These are phyloP conservation scores for Mallotus japonicus DNA, from an alignment of 441 rosid species.

Conservation along the genomic window DNA sequence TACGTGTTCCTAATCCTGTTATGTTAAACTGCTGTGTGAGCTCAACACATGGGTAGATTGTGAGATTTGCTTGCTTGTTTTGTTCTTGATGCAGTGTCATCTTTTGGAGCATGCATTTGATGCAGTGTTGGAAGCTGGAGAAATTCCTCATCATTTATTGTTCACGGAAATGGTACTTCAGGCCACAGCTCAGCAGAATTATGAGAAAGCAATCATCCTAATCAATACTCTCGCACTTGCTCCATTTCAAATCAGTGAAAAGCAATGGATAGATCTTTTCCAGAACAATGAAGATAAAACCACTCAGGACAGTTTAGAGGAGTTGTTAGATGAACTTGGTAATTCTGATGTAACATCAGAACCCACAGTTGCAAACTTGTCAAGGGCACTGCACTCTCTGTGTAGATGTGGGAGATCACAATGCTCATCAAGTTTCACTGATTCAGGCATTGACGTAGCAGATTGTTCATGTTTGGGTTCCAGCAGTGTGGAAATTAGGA, in stretches of 20 bases:
- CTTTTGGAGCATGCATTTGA: conserved; percentile 89
- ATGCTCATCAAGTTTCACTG: conserved; percentile 21
- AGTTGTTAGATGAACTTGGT: conserved; percentile 45
- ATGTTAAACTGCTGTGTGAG: not conserved
- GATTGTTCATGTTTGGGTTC: conserved; percentile 17
- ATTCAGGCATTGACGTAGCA: conserved; percentile 7
- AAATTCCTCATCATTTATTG: conserved; percentile 56
- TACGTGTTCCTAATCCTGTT: not conserved
- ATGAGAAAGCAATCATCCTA: conserved; percentile 57
- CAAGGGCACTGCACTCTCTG: conserved; percentile 47
- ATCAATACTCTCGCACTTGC: conserved; percentile 59
- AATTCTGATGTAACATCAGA: conserved; percentile 49
- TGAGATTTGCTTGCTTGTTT: conserved; percentile 14
- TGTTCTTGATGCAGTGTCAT: conserved; percentile 47
- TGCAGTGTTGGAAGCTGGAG: conserved; percentile 69
- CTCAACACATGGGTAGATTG: conserved; percentile 3
- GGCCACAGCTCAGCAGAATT: conserved; percentile 51
- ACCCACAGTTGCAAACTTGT: conserved; percentile 59
- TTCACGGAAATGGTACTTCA: conserved; percentile 73
- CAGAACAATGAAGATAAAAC: conserved; percentile 42
- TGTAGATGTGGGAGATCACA: conserved; percentile 31
- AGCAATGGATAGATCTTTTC: conserved; percentile 64
- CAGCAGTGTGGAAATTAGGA: conserved; percentile 5
- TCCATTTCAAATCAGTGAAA: conserved; percentile 70
- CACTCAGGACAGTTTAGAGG: conserved; percentile 37